A percentile compares a stretch with the other conserved stretches of the same genome.
Evolutionary conservation across 805 yeast genomes (phyloP).

Genomic region (Cyberlindnera amylophila): DNA sequence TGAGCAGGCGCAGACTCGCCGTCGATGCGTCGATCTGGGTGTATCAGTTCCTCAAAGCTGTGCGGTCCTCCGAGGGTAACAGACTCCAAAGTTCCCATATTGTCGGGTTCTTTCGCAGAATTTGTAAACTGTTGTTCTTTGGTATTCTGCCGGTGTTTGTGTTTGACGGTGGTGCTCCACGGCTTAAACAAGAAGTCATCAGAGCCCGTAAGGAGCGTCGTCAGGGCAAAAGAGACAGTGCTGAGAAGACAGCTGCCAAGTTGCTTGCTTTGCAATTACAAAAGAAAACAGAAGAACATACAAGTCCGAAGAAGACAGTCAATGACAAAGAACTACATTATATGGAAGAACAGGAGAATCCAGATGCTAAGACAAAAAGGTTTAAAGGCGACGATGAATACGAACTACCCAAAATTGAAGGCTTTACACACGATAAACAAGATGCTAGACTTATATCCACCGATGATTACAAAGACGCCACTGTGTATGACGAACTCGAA

Average conservation of each 20-base stretch:
- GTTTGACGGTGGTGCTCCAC: slow-evolving; percentile 94
- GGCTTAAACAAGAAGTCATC: slow-evolving; percentile 75
- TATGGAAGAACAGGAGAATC: neutral
- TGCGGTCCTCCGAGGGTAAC: slow-evolving; percentile 80
- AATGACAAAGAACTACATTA: too few relatives aligned
- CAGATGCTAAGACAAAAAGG: neutral
- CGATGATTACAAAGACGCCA: slow-evolving; percentile 62
- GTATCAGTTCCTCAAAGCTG: slow-evolving; percentile 93
- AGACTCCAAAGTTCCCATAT: slow-evolving; percentile 77
- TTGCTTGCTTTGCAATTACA: slow-evolving; percentile 79
- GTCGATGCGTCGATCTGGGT: slow-evolving; percentile 99
- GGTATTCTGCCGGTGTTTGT: slow-evolving; percentile 90
- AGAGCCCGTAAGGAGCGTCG: slow-evolving; percentile 66
- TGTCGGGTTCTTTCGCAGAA: slow-evolving; percentile 92
- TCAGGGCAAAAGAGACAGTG: slow-evolving; percentile 67
- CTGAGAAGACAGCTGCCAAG: slow-evolving; percentile 72
- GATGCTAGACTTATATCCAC: slow-evolving; percentile 76
- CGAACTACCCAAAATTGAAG: slow-evolving; percentile 71
- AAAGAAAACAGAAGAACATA: slow-evolving; percentile 23
- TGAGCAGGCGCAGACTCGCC: slow-evolving; percentile 75
- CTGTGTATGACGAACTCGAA: slow-evolving; percentile 59
- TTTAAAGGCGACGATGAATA: slow-evolving; percentile 73
- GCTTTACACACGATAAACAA: slow-evolving; percentile 44
- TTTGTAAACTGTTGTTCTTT: slow-evolving; percentile 82
- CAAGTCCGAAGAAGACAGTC: neutral